Conservation (phyloP, 148 eudicot genomes). For the Persicaria maculosa region DNA sequence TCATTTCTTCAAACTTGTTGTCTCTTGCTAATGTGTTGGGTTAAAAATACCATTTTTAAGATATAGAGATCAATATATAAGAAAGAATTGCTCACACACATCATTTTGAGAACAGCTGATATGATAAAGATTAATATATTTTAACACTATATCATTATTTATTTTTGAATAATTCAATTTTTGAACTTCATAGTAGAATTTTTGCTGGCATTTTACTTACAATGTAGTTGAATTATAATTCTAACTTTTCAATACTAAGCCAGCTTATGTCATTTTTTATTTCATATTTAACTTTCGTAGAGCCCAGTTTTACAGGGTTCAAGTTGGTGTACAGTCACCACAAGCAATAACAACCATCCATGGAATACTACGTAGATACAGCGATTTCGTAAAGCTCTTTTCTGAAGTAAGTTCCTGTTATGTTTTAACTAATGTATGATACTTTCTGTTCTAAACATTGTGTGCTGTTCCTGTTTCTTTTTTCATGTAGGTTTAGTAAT, state of each 20-base stretch:
- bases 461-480: not conserved
- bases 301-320: conserved; percentile 90
- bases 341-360: conserved; percentile 70
- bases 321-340: conserved; percentile 89
- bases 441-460: not conserved
- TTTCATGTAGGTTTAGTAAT: not conserved
- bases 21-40: not conserved
- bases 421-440: not conserved
- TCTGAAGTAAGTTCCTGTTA: conserved; percentile 48
- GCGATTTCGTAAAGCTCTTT: conserved; percentile 73
- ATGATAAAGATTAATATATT: not conserved
- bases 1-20: not conserved
- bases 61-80: not conserved
- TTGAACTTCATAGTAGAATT: not conserved
- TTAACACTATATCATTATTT: not conserved
- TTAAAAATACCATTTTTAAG: not conserved
- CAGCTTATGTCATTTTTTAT: conserved; percentile 1
- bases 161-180: not conserved
- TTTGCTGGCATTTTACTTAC: not conserved
- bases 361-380: conserved; percentile 68
- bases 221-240: not conserved
- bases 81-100: not conserved
- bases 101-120: not conserved
- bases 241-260: not conserved
- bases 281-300: conserved; percentile 30